Evolutionary conservation across 108 stramenopile genomes (phyloP).

Genomic region (Pseudonitzschia delicatissima): DNA sequence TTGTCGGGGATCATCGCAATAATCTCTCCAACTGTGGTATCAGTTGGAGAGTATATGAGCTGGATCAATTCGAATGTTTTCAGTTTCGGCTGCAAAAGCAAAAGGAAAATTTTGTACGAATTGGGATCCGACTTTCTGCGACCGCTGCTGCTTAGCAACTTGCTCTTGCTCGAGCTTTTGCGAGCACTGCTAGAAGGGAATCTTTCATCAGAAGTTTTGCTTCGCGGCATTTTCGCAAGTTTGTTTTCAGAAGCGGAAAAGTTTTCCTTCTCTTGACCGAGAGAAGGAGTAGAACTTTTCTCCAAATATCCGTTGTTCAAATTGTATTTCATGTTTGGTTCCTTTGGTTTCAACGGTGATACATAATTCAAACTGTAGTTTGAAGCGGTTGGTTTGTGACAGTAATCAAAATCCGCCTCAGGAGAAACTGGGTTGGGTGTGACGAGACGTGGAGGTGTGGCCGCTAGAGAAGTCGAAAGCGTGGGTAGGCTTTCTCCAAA

Average conservation of each 20-base stretch:
- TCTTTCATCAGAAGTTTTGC: neutral
- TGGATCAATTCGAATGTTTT: conserved; percentile 64
- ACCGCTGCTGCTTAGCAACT: neutral
- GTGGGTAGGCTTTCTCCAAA: neutral
- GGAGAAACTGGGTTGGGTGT: conserved; percentile 14
- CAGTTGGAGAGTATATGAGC: conserved; percentile 35
- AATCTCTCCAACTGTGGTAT: conserved; percentile 53
- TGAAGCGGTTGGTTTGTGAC: conserved; percentile 16
- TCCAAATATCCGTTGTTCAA: conserved; percentile 7
- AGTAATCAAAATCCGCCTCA: neutral
- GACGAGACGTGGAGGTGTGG: conserved; percentile 22
- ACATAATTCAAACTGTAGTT: neutral
- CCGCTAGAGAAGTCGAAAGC: conserved; percentile 1
- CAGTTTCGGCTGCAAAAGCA: conserved; percentile 42
- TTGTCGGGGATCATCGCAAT: conserved; percentile 50
- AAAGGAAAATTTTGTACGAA: conserved; percentile 49
- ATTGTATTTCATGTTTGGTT: conserved; percentile 15
- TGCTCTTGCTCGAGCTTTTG: conserved; percentile 1
- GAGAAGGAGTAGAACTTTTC: neutral
- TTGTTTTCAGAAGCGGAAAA: neutral
- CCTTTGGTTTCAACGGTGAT: conserved; percentile 12
- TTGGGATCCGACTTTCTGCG: conserved; percentile 21
- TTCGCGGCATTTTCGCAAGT: conserved; percentile 4
- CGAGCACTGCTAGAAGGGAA: neutral
- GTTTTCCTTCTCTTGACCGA: conserved; percentile 2